Evolutionary conservation across 495 filamentous ascomycete species (phyloP).

Genomic region (Aspergillus sclerotiicarbonarius): DNA sequence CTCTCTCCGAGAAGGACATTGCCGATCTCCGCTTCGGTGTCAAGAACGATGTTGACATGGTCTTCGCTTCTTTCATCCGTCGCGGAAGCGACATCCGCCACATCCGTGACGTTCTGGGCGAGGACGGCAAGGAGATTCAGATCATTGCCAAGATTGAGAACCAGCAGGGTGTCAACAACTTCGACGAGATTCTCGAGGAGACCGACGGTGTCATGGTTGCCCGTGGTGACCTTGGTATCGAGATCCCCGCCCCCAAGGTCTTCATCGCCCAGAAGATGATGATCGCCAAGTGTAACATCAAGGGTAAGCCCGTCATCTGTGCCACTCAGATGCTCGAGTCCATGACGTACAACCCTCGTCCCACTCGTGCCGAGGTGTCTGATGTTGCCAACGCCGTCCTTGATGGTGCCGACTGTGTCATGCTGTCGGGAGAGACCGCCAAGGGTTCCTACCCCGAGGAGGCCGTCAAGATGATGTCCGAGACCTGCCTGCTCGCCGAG

Average conservation of each 20-base stretch:
- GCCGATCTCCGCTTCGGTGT: slow-evolving; percentile 90
- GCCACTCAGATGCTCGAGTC: slow-evolving; percentile 93
- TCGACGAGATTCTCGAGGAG: slow-evolving; percentile 91
- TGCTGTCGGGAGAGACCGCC: slow-evolving; percentile 98
- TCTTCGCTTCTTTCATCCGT: slow-evolving; percentile 98
- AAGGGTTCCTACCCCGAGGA: slow-evolving; percentile 94
- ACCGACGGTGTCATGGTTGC: slow-evolving; percentile 99
- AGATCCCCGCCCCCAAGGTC: slow-evolving; percentile 96
- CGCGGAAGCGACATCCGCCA: slow-evolving; percentile 84
- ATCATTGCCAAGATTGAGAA: slow-evolving; percentile 99
- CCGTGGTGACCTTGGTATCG: slow-evolving; percentile 96
- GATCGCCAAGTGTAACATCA: slow-evolving; percentile 99
- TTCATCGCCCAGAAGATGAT: slow-evolving; percentile 99
- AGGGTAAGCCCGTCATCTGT: slow-evolving; percentile 97
- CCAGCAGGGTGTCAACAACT: slow-evolving; percentile 98
- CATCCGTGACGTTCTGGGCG: slow-evolving; percentile 87
- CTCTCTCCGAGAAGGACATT: slow-evolving; percentile 98
- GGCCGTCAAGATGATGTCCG: slow-evolving; percentile 95
- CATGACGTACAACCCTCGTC: slow-evolving; percentile 99
- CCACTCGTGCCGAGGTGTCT: slow-evolving; percentile 95
- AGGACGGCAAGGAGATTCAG: slow-evolving; percentile 94
- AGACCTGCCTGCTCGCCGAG: slow-evolving; percentile 93
- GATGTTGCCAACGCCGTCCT: slow-evolving; percentile 98
- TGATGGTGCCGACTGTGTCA: slow-evolving; percentile 98
- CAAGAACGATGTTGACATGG: slow-evolving; percentile 97